Evolutionary conservation across 2,329 filamentous ascomycete genomes (phyloP).

Genomic region (Xylariaceae sp.): DNA sequence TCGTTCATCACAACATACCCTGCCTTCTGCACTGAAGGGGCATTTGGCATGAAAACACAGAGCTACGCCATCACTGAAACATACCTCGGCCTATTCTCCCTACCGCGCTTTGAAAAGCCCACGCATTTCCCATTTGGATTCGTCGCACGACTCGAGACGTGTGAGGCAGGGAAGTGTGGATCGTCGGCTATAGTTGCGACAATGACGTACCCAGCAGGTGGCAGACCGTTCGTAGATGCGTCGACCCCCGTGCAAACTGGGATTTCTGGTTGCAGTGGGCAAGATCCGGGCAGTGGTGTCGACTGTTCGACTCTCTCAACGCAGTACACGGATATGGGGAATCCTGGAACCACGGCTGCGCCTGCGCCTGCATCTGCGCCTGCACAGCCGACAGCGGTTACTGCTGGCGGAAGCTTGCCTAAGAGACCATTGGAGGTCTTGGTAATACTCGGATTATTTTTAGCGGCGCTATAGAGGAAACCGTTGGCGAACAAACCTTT

Average conservation of each 20-base stretch:
- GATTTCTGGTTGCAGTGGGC: neutral
- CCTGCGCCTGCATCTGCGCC: neutral
- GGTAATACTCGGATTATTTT: neutral
- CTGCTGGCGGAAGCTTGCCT: neutral
- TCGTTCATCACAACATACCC: slow-evolving; percentile 25
- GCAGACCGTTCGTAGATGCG: slow-evolving; percentile 5
- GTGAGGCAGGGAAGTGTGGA: slow-evolving; percentile 15
- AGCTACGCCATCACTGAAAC: slow-evolving; percentile 33
- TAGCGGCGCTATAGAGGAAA: neutral
- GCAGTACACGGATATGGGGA: neutral
- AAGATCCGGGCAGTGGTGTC: neutral
- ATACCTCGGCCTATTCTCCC: slow-evolving; percentile 30
- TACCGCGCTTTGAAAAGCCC: slow-evolving; percentile 26
- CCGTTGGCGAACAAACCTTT: no score
- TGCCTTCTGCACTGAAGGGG: slow-evolving; percentile 19
- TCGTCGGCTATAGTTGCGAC: slow-evolving; percentile 17
- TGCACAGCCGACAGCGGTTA: neutral
- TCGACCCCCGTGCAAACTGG: neutral
- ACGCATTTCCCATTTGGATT: slow-evolving; percentile 32
- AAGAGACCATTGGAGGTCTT: slow-evolving; percentile 1
- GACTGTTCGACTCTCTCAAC: slow-evolving; percentile 4
- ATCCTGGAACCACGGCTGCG: neutral
- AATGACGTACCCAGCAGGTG: slow-evolving; percentile 24
- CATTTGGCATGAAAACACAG: slow-evolving; percentile 5
- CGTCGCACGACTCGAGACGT: slow-evolving; percentile 28